Percentiles rank a stretch among this genome's conserved stretches.
These are phyloP conservation scores for Termitomyces sp. DNA, from an alignment of 768 basidiomycete genomes.

Conservation along the genomic window DNA sequence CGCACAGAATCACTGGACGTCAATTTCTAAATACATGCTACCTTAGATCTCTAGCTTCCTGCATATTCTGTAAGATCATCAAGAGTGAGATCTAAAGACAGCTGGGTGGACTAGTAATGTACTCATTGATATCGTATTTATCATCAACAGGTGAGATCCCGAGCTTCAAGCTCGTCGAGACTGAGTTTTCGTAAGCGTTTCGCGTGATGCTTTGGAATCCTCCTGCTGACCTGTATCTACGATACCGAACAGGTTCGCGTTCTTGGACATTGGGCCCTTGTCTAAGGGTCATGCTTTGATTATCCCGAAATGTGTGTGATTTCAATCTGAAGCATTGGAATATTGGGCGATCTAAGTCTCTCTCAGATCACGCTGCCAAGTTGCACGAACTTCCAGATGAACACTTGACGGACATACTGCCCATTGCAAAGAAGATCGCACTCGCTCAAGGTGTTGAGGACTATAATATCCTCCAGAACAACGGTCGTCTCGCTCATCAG, in stretches of 20 bases:
- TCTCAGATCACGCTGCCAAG: slow-evolving; percentile 80
- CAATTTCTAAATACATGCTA: background rate
- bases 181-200: slow-evolving; percentile 55
- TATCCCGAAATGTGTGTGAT: slow-evolving; percentile 80
- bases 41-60: slow-evolving; percentile 51
- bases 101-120: background rate
- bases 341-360: background rate
- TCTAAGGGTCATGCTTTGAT: slow-evolving; percentile 88
- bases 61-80: slow-evolving; percentile 95
- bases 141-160: slow-evolving; percentile 77
- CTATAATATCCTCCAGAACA: slow-evolving; percentile 82
- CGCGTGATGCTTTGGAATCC: background rate
- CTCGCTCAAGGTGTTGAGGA: slow-evolving; percentile 66
- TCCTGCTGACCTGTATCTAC: background rate
- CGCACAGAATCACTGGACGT: background rate
- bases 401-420: slow-evolving; percentile 69
- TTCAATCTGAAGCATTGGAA: background rate
- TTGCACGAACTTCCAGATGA: slow-evolving; percentile 87
- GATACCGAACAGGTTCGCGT: slow-evolving; percentile 54
- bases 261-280: slow-evolving; percentile 90
- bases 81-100: slow-evolving; percentile 46
- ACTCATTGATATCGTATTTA: background rate
- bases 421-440: slow-evolving; percentile 85
- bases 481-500: slow-evolving; percentile 55
- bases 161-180: slow-evolving; percentile 80